These are phyloP conservation scores for Fraxinus americana DNA, from an alignment of 257 asterid genomes.

Conservation along the genomic window DNA sequence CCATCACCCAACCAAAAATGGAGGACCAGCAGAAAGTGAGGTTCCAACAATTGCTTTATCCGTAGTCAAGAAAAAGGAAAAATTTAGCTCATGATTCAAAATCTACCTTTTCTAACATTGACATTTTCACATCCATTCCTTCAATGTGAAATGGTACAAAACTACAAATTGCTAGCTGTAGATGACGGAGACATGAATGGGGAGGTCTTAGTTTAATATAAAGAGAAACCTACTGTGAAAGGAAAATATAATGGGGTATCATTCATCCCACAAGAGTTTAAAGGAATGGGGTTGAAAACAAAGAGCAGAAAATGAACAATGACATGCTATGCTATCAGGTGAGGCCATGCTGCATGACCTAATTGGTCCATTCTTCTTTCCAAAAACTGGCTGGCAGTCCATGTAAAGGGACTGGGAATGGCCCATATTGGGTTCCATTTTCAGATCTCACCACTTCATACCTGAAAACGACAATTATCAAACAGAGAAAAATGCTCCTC, in stretches of 20 bases:
- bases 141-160: constrained; percentile 18
- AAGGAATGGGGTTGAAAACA: constrained; percentile 8
- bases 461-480: constrained; percentile 46
- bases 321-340: constrained; percentile 16
- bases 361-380: constrained; percentile 46
- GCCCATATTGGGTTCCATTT: constrained; percentile 68
- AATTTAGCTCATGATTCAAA: constrained; percentile 23
- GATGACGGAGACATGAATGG: constrained; percentile 28
- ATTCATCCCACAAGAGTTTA: neutral
- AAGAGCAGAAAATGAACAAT: neutral
- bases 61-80: constrained; percentile 19
- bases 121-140: constrained; percentile 14
- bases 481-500: neutral
- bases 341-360: constrained; percentile 7
- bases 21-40: constrained; percentile 17
- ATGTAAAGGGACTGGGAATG: constrained; percentile 77
- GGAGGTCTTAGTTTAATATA: too few species aligned
- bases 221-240: too few species aligned
- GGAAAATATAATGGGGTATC: too few species aligned
- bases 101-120: constrained; percentile 23
- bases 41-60: constrained; percentile 17
- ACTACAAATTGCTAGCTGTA: constrained; percentile 35
- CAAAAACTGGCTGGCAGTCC: constrained; percentile 79
- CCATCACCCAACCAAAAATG: constrained; percentile 12
- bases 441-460: constrained; percentile 67